phyloP scores from a whole-genome alignment of 2,329 filamentous ascomycete genomes.

The Trichophyton benhamiae region DNA sequence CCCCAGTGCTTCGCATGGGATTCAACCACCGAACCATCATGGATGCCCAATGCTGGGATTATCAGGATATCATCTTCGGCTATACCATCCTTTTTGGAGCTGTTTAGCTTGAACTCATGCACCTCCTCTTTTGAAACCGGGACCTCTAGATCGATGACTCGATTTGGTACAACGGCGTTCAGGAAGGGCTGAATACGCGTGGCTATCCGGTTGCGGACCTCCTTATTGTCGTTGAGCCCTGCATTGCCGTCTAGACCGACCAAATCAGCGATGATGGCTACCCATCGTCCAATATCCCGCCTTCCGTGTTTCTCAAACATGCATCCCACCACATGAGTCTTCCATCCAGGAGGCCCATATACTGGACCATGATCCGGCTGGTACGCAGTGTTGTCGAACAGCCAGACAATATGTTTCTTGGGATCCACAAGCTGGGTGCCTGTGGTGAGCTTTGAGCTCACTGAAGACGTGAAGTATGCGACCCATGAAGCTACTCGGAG shows the following conservation, averaged over 20 bases:
- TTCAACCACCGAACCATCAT: slow-evolving; percentile 39
- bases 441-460: slow-evolving; percentile 40
- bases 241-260: slow-evolving; percentile 52
- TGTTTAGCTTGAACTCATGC: slow-evolving; percentile 47
- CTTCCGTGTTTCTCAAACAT: slow-evolving; percentile 65
- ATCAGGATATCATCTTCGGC: slow-evolving; percentile 50
- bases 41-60: slow-evolving; percentile 23
- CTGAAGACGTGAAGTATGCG: slow-evolving; percentile 17
- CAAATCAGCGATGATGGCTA: slow-evolving; percentile 57
- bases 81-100: slow-evolving; percentile 60
- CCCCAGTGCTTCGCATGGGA: slow-evolving; percentile 20
- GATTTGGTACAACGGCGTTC: slow-evolving; percentile 59
- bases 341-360: slow-evolving; percentile 43
- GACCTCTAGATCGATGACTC: slow-evolving; percentile 54
- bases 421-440: slow-evolving; percentile 48
- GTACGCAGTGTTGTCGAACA: slow-evolving; percentile 82
- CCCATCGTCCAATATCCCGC: slow-evolving; percentile 53
- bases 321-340: slow-evolving; percentile 70
- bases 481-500: slow-evolving; percentile 6
- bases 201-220: slow-evolving; percentile 55
- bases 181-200: slow-evolving; percentile 52
- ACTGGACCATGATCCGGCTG: slow-evolving; percentile 25
- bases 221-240: slow-evolving; percentile 37
- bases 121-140: slow-evolving; percentile 36
- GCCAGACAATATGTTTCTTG: slow-evolving; percentile 65